phyloP scores from a whole-genome alignment of 108 stramenopile species.

The Licmophora abbreviata region DNA sequence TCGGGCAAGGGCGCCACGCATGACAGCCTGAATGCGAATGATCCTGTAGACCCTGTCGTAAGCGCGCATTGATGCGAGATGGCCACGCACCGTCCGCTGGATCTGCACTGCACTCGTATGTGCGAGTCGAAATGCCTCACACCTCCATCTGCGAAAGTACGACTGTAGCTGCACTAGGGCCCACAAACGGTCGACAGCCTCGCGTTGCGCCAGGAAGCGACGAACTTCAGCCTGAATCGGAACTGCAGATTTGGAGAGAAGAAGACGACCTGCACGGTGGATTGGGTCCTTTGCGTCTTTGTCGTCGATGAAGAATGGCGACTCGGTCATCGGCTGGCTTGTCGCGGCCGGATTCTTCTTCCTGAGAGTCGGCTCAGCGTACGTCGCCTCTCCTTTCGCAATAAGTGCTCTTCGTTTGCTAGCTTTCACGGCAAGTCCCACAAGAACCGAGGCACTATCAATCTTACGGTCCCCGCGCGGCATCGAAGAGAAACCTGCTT shows the following conservation, averaged over 20 bases:
- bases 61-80: slow-evolving; percentile 42
- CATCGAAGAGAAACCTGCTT: no score
- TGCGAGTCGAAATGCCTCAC: slow-evolving; percentile 45
- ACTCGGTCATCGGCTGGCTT: slow-evolving; percentile 26
- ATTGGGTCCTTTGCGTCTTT: slow-evolving; percentile 68
- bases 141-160: slow-evolving; percentile 66
- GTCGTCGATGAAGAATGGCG: slow-evolving; percentile 15
- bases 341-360: slow-evolving; percentile 1
- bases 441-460: not conserved
- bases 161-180: slow-evolving; percentile 67
- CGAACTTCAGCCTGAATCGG: slow-evolving; percentile 71
- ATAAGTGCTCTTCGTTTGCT: slow-evolving; percentile 3
- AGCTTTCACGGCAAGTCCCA: not conserved
- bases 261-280: slow-evolving; percentile 60
- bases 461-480: no score
- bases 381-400: slow-evolving; percentile 2
- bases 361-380: slow-evolving; percentile 5
- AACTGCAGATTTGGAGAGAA: slow-evolving; percentile 71
- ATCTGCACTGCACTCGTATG: slow-evolving; percentile 45
- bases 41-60: slow-evolving; percentile 45
- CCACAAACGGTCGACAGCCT: slow-evolving; percentile 67
- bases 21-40: slow-evolving; percentile 58
- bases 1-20: slow-evolving; percentile 54
- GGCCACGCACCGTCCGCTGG: slow-evolving; percentile 62
- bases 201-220: slow-evolving; percentile 51